A percentile compares a stretch with the other conserved stretches of the same genome.
Conservation (phyloP, 2,329 filamentous ascomycete species). For the Phialophora expanda region DNA sequence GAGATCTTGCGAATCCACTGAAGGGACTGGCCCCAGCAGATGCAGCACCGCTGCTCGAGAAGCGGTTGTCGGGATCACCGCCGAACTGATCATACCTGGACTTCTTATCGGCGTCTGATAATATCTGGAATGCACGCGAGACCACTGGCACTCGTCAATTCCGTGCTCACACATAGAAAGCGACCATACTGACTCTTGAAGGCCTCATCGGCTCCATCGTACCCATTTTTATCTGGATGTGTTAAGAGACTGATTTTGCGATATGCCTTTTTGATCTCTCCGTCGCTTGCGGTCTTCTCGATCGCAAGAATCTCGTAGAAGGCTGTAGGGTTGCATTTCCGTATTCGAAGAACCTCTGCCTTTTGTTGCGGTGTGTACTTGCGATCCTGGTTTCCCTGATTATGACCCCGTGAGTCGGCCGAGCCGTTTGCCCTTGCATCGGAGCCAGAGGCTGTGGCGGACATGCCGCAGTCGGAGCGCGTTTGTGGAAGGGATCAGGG, state of each 20-base stretch:
- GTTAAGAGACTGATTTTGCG: slow-evolving; percentile 91
- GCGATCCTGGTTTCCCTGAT: slow-evolving; percentile 57
- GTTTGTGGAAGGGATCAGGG: background rate
- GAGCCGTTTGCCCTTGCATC: slow-evolving; percentile 50
- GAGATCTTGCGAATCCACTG: slow-evolving; percentile 53
- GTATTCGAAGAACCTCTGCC: slow-evolving; percentile 85
- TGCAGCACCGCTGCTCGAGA: slow-evolving; percentile 60
- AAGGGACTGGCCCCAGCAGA: slow-evolving; percentile 52
- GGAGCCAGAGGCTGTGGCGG: slow-evolving; percentile 54
- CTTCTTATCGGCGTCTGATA: slow-evolving; percentile 93
- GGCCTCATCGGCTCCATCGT: slow-evolving; percentile 92
- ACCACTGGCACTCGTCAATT: slow-evolving; percentile 66
- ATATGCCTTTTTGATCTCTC: slow-evolving; percentile 97
- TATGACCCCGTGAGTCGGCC: slow-evolving; percentile 54
- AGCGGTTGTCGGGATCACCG: slow-evolving; percentile 88
- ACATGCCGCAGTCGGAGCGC: slow-evolving; percentile 38
- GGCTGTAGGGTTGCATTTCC: slow-evolving; percentile 79
- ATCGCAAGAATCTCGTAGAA: slow-evolving; percentile 95
- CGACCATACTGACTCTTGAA: slow-evolving; percentile 75
- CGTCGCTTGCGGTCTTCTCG: slow-evolving; percentile 70
- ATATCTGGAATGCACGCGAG: slow-evolving; percentile 85
- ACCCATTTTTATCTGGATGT: slow-evolving; percentile 98
- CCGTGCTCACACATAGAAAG: background rate
- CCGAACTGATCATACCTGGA: slow-evolving; percentile 86
- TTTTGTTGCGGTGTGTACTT: slow-evolving; percentile 89